Conservation (phyloP, 352 stramenopile species). For the Phytophthora meadii region DNA sequence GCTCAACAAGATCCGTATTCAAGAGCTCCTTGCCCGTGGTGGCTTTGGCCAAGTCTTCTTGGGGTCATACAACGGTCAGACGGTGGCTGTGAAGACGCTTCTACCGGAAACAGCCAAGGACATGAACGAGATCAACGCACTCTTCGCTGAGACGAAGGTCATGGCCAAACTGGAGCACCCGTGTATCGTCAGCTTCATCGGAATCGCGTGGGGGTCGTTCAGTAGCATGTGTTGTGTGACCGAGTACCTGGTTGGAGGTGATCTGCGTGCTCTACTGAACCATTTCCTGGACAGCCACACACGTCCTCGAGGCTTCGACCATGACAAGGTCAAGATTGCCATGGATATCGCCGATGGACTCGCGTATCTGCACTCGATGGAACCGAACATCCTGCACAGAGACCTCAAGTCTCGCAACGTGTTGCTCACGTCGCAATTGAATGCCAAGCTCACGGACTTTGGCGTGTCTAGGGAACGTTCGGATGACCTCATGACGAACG, state of each 20-base stretch:
- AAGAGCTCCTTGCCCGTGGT: conserved; percentile 52
- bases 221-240: conserved; percentile 53
- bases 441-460: conserved; percentile 72
- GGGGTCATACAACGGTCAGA: conserved; percentile 50
- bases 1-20: conserved; percentile 48
- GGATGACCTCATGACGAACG: conserved; percentile 52
- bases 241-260: conserved; percentile 56
- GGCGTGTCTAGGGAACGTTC: conserved; percentile 49
- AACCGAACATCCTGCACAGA: conserved; percentile 58
- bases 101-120: conserved; percentile 55
- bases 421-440: conserved; percentile 52
- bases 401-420: conserved; percentile 88
- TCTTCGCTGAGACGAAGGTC: conserved; percentile 65
- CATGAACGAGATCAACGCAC: conserved; percentile 57
- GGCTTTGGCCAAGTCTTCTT: conserved; percentile 63
- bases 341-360: conserved; percentile 51
- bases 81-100: conserved; percentile 67
- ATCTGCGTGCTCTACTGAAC: conserved; percentile 50
- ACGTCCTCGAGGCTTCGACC: conserved; percentile 44
- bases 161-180: conserved; percentile 66
- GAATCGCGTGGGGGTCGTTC: conserved; percentile 64
- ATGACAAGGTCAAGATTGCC: conserved; percentile 62
- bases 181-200: conserved; percentile 71
- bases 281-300: conserved; percentile 35
- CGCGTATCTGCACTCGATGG: conserved; percentile 59